phyloP scores from a whole-genome alignment of 1,284 basidiomycete species.

The Cutaneotrichosporon sp. region DNA sequence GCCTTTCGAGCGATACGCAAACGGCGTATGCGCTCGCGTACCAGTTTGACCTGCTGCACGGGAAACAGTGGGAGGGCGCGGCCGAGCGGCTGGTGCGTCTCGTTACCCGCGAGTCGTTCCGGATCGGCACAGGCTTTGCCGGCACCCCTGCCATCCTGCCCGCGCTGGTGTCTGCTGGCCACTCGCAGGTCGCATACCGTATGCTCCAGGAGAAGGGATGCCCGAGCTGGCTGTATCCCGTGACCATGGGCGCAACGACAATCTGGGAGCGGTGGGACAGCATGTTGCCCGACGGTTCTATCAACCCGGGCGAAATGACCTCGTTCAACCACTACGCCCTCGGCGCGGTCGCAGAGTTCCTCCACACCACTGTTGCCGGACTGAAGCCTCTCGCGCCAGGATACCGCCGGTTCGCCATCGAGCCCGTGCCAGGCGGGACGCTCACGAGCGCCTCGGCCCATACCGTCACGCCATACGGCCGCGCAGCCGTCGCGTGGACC shows the following conservation, averaged over 20 bases:
- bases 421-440: conserved; percentile 39
- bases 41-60: conserved; percentile 24
- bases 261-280: conserved; percentile 44
- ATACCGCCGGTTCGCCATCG: conserved; percentile 28
- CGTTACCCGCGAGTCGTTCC: conserved; percentile 20
- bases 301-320: conserved; percentile 42
- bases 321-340: conserved; percentile 46
- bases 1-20: conserved; percentile 34
- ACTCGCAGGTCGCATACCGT: conserved; percentile 32
- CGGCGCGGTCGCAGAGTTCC: conserved; percentile 36
- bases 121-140: conserved; percentile 38
- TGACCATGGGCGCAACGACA: conserved; percentile 43
- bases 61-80: conserved; percentile 9
- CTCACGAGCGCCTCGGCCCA: conserved; percentile 26
- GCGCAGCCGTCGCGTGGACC: conserved; percentile 18
- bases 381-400: conserved; percentile 27
- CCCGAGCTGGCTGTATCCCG: conserved; percentile 39
- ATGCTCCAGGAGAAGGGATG: conserved; percentile 42
- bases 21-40: conserved; percentile 28
- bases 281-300: conserved; percentile 31
- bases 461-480: conserved; percentile 25
- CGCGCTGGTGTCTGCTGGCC: conserved; percentile 20
- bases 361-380: conserved; percentile 37
- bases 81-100: conserved; percentile 21
- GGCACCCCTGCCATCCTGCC: conserved; percentile 38